A percentile compares a stretch with the other conserved stretches of the same genome.
These are phyloP conservation scores for Magnolia kwangsiensis DNA, from an alignment of 164 flowering plant species.

Conservation along the genomic window DNA sequence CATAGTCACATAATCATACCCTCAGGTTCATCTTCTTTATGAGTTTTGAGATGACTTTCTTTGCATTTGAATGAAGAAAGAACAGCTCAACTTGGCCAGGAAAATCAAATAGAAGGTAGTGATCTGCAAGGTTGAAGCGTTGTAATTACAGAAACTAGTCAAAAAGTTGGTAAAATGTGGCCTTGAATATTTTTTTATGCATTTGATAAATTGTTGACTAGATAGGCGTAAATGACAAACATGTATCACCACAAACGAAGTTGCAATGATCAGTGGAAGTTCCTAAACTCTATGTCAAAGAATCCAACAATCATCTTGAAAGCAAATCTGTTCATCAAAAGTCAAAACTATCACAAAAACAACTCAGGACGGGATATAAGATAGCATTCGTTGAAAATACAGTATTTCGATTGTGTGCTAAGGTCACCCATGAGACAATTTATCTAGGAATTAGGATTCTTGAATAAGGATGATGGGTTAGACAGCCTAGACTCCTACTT, in stretches of 20 bases:
- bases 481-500: too few species aligned
- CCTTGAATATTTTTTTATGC: neutral
- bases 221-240: neutral
- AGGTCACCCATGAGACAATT: too few species aligned
- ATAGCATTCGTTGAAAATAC: too few species aligned
- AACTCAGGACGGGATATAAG: neutral
- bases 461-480: too few species aligned
- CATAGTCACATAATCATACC: constrained; percentile 36
- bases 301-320: neutral
- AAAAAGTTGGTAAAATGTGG: neutral
- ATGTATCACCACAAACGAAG: neutral
- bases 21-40: constrained; percentile 72
- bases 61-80: constrained; percentile 86
- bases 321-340: neutral
- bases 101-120: constrained; percentile 91
- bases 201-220: neutral
- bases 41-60: constrained; percentile 66
- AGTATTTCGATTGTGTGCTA: too few species aligned
- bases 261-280: neutral
- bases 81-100: constrained; percentile 97
- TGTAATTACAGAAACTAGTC: constrained; percentile 1
- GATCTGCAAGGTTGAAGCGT: constrained; percentile 56
- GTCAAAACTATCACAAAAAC: neutral
- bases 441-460: too few species aligned
- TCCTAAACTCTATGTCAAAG: neutral